Conservation (phyloP, 164 flowering plant genomes). For the Brasenia schreberi region DNA sequence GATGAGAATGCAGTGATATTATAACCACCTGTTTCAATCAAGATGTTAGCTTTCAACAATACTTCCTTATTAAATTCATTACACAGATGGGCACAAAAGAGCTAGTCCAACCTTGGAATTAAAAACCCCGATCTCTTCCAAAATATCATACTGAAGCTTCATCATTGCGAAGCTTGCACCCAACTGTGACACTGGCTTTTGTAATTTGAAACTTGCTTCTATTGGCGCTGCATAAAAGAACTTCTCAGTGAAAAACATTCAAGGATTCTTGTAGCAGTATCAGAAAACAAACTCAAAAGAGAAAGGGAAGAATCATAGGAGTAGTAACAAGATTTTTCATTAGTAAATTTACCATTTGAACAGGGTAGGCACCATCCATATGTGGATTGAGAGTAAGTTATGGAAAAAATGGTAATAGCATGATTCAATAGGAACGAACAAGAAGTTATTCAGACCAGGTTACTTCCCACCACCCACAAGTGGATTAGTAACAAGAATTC, state of each 20-base stretch:
- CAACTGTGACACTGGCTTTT: slow-evolving; percentile 40
- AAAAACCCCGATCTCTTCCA: slow-evolving; percentile 34
- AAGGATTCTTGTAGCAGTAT: not conserved
- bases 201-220: slow-evolving; percentile 59
- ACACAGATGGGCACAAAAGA: not conserved
- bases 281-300: not conserved
- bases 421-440: too few species aligned
- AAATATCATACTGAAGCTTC: slow-evolving; percentile 53
- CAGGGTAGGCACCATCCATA: too few species aligned
- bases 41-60: too few species aligned
- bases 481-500: not conserved
- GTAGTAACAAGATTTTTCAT: too few species aligned
- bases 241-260: slow-evolving; percentile 2
- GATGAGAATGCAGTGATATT: slow-evolving; percentile 34
- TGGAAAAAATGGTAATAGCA: too few species aligned
- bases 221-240: slow-evolving; percentile 45
- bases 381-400: too few species aligned
- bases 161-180: slow-evolving; percentile 22
- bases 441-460: too few species aligned
- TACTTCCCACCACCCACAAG: too few species aligned
- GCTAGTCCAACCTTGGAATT: slow-evolving; percentile 25
- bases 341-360: too few species aligned
- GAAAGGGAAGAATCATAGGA: not conserved
- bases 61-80: not conserved
- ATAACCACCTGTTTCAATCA: slow-evolving; percentile 49